Conservation (phyloP, 2,329 filamentous ascomycete genomes). For the Ceratocystis cubensis region DNA sequence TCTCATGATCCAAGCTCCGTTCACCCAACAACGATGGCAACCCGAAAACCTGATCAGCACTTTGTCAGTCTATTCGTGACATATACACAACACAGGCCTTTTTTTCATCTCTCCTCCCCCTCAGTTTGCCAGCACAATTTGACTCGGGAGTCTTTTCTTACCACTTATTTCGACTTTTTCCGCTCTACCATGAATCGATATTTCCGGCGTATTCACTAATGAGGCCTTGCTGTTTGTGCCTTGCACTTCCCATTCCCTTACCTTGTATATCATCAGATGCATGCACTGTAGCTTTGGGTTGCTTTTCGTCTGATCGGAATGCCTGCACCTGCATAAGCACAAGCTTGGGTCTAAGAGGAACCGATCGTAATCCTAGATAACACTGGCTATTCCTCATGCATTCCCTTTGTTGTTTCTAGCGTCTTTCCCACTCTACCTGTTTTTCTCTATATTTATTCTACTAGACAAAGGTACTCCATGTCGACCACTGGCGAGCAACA, state of each 20-base stretch:
- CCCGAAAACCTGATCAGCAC: neutral
- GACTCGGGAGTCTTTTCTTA: neutral
- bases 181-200: neutral
- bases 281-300: neutral
- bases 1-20: slow-evolving; percentile 6
- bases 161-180: slow-evolving; percentile 1
- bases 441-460: neutral
- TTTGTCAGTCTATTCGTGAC: neutral
- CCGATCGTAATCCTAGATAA: neutral
- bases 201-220: neutral
- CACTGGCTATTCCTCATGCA: neutral
- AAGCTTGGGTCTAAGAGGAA: slow-evolving; percentile 1
- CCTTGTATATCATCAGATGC: neutral
- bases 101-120: neutral
- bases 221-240: neutral
- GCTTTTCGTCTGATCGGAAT: slow-evolving; percentile 2
- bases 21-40: slow-evolving; percentile 5
- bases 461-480: neutral
- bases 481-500: neutral
- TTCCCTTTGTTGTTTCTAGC: neutral
- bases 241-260: neutral
- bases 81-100: neutral
- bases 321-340: slow-evolving; percentile 6
- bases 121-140: neutral
- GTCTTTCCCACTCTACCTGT: neutral